Evolutionary conservation across 441 rosid species (phyloP).

Genomic region (Gossypium trilobum): DNA sequence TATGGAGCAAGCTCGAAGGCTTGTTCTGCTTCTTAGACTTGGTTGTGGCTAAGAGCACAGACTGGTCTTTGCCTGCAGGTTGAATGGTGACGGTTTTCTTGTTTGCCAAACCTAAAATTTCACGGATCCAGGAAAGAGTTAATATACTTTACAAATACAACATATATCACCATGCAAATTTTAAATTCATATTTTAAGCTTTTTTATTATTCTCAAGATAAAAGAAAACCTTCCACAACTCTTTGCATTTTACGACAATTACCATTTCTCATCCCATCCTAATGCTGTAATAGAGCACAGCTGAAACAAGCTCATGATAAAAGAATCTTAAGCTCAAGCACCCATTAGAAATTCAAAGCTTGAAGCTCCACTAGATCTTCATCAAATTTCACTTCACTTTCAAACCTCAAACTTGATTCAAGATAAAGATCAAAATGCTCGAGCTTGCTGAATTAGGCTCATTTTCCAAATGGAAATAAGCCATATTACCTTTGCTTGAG

Average conservation of each 20-base stretch:
- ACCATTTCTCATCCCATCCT: neutral
- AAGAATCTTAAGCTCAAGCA: neutral
- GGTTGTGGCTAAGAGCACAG: conserved; percentile 57
- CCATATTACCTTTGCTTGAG: neutral
- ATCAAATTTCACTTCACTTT: too few species aligned
- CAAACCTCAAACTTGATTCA: neutral
- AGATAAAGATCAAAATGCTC: neutral
- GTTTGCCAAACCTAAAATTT: conserved; percentile 57
- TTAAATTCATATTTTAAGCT: neutral
- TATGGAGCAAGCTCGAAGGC: conserved; percentile 45
- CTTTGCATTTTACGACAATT: neutral
- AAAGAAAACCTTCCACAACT: neutral
- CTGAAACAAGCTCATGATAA: neutral
- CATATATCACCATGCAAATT: neutral
- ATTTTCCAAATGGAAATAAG: neutral
- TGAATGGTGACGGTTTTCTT: conserved; percentile 68
- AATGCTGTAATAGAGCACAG: neutral
- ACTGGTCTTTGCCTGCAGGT: conserved; percentile 49
- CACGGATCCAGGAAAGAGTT: neutral
- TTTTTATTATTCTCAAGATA: neutral
- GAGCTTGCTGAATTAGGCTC: neutral
- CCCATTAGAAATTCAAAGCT: neutral
- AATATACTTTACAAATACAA: neutral
- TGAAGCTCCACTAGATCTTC: neutral
- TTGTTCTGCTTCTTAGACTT: conserved; percentile 63